Percentiles rank a stretch among this genome's conserved stretches.
Conservation (phyloP, 768 basidiomycete species). For the Rossbeevera mucosa region DNA sequence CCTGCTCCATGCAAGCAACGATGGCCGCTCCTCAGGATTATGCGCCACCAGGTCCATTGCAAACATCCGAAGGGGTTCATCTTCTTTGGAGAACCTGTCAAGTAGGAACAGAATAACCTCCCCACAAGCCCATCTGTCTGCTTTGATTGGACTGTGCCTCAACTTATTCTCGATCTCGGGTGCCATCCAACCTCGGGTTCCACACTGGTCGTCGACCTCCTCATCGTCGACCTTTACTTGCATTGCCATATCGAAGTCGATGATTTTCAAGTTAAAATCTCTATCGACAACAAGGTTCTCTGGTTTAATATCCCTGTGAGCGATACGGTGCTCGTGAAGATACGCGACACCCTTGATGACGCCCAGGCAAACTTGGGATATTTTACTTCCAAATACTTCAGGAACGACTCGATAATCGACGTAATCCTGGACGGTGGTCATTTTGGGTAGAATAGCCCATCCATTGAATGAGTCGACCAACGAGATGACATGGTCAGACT, state of each 20-base stretch:
- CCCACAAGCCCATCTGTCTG: not conserved
- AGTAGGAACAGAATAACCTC: not conserved
- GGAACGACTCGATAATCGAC: not conserved
- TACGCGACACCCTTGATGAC: not conserved
- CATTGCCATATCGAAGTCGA: not conserved
- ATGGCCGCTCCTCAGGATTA: too few relatives aligned
- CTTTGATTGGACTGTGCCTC: not conserved
- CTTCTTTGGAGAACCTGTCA: too few relatives aligned
- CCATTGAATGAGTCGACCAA: not conserved
- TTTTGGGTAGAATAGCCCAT: not conserved
- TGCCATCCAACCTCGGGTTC: not conserved
- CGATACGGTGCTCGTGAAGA: not conserved
- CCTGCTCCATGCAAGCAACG: too few relatives aligned
- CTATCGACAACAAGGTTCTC: not conserved
- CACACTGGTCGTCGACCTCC: not conserved
- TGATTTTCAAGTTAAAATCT: not conserved
- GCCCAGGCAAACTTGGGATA: not conserved
- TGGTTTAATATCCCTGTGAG: not conserved
- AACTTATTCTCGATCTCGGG: not conserved
- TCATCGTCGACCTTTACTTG: not conserved
- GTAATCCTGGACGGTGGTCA: not conserved
- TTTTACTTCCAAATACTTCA: not conserved
- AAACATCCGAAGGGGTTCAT: too few relatives aligned
- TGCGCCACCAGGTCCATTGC: too few relatives aligned
- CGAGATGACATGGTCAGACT: not conserved